These are phyloP conservation scores for Myrmaecium sp. DNA, from an alignment of 2,329 filamentous ascomycete genomes.

Conservation along the genomic window DNA sequence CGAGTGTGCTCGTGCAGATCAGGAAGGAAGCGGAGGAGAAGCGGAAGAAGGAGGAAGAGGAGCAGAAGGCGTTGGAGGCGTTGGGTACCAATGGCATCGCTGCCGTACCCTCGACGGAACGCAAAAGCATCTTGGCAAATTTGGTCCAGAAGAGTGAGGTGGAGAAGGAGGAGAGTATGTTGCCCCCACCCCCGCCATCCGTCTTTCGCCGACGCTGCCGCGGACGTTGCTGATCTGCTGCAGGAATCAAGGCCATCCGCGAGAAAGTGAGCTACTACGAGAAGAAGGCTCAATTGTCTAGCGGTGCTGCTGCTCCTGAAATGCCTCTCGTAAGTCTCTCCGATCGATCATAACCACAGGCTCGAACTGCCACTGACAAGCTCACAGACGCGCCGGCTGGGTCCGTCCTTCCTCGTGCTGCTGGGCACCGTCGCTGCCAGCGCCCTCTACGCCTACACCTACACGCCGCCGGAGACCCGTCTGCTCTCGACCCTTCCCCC, in stretches of 20 bases:
- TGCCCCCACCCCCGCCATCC: no score
- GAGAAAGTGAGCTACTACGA: slow-evolving; percentile 11
- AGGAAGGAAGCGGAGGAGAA: slow-evolving; percentile 16
- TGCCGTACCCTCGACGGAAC: slow-evolving; percentile 14
- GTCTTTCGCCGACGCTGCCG: no score
- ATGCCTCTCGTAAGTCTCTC: slow-evolving; percentile 16
- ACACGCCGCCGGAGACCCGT: slow-evolving; percentile 16
- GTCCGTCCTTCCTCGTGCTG: slow-evolving; percentile 15
- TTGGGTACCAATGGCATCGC: slow-evolving; percentile 17
- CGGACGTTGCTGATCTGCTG: no score
- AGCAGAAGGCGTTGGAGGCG: slow-evolving; percentile 15
- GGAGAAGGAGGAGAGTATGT: no score
- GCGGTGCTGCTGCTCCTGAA: slow-evolving; percentile 13
- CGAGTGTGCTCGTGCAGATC: slow-evolving; percentile 5
- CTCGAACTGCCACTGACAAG: slow-evolving; percentile 1
- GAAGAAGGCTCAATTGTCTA: slow-evolving; percentile 9
- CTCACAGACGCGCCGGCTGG: slow-evolving; percentile 16
- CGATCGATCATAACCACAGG: neutral
- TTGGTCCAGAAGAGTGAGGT: no score
- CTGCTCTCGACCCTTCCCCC: slow-evolving; percentile 17
- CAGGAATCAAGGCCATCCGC: slow-evolving; percentile 12
- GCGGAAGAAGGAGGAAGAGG: slow-evolving; percentile 15
- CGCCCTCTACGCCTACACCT: slow-evolving; percentile 16
- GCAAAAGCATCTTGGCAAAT: no score
- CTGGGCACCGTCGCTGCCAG: slow-evolving; percentile 10